Base-by-base conservation (phyloP, 805 yeast species). In the Schizosaccharomyces octosporus region DNA sequence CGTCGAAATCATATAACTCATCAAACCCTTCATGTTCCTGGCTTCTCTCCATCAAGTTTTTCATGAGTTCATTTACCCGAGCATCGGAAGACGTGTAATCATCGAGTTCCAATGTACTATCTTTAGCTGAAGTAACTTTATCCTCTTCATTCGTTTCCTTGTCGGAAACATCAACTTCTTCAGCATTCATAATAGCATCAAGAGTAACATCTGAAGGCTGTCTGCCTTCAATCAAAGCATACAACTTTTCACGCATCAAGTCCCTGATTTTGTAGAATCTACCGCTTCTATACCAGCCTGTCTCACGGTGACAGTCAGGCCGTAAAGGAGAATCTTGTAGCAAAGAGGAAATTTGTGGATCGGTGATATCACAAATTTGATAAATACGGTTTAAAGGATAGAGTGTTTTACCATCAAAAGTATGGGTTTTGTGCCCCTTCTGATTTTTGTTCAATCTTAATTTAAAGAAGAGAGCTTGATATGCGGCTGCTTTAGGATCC, bases 381-480 rank as follows among this genome's bases (percentile, higher is more conserved):
- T 84, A 81, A 63, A 84, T 79, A 9, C 86, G 79, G 5, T 86
- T 78, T 62, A 77, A 73, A 0, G 96, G 95, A 57, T 32, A 39
- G 24, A 85, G 68, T 54, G 76, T 77, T 3, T 72, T 72, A 4
- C 97, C 97, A 63, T 83, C 82, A 71, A 89, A 89, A 42, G 79
- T 72, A 65, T 85, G 79, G 6, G 76, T 72, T 13, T 72, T 65
- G 13, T 63, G 64, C 69, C 65, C 61, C 69, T 68, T 4, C 63
- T 59, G 27, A 67, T 69, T 2, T 69, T 66, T 48, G 64, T 65
- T 41, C 66, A 63, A 48, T 67, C 13, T n/a, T 48, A 80, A 73
- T 45, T 88, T 78, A 72, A 89, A 93, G 62, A 85, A 83, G 71
- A 89, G 97, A 24, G 89, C 83, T 72, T 93, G 98, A 69, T 81